Evolutionary conservation across 495 filamentous ascomycete genomes (phyloP), one percentile per base, ranked within the genome.

Genomic region (Podospora tetraspora): DNA sequence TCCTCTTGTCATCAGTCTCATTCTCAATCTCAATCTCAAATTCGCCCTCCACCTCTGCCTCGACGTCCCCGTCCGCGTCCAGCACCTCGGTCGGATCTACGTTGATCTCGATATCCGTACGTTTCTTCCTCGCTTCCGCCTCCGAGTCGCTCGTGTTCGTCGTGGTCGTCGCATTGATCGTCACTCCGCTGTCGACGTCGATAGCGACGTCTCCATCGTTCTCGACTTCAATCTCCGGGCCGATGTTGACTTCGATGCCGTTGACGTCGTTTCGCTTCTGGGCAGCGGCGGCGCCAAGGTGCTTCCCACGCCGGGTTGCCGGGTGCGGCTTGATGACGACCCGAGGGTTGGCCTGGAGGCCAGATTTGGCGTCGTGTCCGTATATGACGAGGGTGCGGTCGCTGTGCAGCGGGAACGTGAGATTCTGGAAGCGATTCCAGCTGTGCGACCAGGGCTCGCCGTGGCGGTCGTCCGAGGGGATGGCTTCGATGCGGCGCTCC

Each of bases 331-430:
- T 77, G 57, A 78, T 72, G 61, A 68, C 64, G 7, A 74, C 69
- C 23, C 67, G 23, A 9, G 63, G 60, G 11, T 74, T 62, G 22
- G 67, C 62, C 58, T 89, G 87, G 21, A 96, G 83, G 0, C 91
- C 92, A 0, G 79, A 76, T 57, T 87, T 87, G 56, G 92, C 85
- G 76, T 98, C 91, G 74, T 99, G 95, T 3, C 94, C 95, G 74
- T 97, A 99, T 61, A 95, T 86, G 3, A 84, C 84, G 22, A 90
- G 89, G 58, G 72, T 65, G 23, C 76, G 76, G 10, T 71, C 63
- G 52, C 62, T 68, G n/a, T 60, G 27, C n/a, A 27, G 22, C 65
- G 56, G 60, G 27, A 72, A 66, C 3, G 27, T 52, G 59, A 19
- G 61, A 66, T 77, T 79, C 59, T 79, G 80, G 70, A 67, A 59